These are phyloP conservation scores for Salix brachista DNA, from an alignment of 345 rosid genomes.

Conservation along the genomic window DNA sequence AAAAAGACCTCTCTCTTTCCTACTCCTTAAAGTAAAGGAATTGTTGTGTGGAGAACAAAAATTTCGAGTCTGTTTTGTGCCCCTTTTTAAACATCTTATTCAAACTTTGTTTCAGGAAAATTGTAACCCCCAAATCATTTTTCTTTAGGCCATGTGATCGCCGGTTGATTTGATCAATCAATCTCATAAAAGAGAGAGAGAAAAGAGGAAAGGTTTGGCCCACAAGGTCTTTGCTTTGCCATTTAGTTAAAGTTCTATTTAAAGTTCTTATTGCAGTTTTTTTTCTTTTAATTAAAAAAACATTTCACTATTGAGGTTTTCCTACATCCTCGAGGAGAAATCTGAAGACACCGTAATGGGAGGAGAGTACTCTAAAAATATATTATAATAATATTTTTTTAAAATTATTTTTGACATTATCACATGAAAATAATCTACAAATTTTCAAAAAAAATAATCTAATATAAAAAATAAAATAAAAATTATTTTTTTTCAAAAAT, in stretches of 20 bases:
- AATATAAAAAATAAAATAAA: too few species aligned
- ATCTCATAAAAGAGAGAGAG: background rate
- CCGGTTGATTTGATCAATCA: background rate
- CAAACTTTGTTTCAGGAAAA: conserved; percentile 1
- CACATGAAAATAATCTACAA: too few species aligned
- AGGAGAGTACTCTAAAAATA: too few species aligned
- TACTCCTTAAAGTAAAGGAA: conserved; percentile 7
- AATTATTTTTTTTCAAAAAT: too few species aligned
- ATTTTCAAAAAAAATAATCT: too few species aligned
- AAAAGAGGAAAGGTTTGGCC: background rate
- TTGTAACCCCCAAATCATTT: background rate
- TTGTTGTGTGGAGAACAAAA: background rate
- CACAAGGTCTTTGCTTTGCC: background rate
- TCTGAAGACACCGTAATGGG: background rate
- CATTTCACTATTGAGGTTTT: background rate
- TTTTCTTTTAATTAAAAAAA: background rate
- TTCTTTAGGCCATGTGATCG: conserved; percentile 5
- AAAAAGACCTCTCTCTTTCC: conserved; percentile 34
- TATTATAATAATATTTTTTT: too few species aligned
- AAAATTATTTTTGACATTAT: too few species aligned
- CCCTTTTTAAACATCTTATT: conserved; percentile 8
- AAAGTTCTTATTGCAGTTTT: background rate
- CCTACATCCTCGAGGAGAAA: background rate
- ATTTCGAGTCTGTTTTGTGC: background rate
- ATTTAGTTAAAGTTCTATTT: background rate